These are phyloP conservation scores for Larix kaempferi DNA, from an alignment of 75 land plant species.

Conservation along the genomic window DNA sequence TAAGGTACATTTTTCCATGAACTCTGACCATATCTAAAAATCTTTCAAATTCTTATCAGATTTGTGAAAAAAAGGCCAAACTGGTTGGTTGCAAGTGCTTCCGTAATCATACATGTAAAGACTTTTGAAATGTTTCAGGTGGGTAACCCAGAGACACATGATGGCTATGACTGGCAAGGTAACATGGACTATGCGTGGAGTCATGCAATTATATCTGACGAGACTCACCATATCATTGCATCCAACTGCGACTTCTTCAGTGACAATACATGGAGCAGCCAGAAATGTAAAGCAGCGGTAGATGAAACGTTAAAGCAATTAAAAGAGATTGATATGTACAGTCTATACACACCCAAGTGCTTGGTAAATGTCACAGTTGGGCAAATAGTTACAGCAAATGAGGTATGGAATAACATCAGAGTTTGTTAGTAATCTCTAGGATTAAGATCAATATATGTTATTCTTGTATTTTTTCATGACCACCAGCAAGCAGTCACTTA, in stretches of 20 bases:
- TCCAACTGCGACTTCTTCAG: conserved; percentile 31
- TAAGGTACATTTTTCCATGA: too few species aligned
- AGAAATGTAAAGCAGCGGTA: conserved; percentile 28
- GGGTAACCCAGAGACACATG: conserved; percentile 59
- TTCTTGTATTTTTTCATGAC: too few species aligned
- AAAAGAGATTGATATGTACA: conserved; percentile 48
- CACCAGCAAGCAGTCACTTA: too few species aligned
- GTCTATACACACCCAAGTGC: conserved; percentile 51
- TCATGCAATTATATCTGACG: conserved; percentile 61
- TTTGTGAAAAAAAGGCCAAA: neutral
- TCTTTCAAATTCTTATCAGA: neutral
- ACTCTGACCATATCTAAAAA: neutral
- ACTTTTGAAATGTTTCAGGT: conserved; percentile 19
- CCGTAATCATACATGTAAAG: neutral
- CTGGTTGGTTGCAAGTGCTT: neutral
- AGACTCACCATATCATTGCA: conserved; percentile 32
- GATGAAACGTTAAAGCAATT: conserved; percentile 38
- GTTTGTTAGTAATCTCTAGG: too few species aligned
- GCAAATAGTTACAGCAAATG: too few species aligned
- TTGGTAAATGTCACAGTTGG: too few species aligned
- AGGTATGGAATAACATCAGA: too few species aligned
- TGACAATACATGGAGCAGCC: conserved; percentile 32
- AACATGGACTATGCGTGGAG: conserved; percentile 68
- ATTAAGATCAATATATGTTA: too few species aligned
- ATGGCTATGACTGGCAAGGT: conserved; percentile 38